Percentiles rank a stretch among this genome's conserved stretches.
These are phyloP conservation scores for Amanita subjunquillea DNA, from an alignment of 768 basidiomycete genomes.

Conservation along the genomic window DNA sequence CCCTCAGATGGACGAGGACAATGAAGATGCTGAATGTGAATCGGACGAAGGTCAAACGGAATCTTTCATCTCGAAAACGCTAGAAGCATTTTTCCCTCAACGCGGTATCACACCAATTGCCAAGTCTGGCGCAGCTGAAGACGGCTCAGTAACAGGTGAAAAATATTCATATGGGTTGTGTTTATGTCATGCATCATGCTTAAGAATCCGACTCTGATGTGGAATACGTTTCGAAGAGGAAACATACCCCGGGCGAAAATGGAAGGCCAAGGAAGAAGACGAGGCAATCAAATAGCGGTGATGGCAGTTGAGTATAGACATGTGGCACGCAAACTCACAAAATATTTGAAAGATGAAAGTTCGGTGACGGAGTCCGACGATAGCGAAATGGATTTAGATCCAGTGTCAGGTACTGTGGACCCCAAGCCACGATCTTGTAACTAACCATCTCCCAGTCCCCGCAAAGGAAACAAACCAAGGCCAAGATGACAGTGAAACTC, in stretches of 20 bases:
- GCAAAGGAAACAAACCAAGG: neutral
- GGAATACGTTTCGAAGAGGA: conserved; percentile 1
- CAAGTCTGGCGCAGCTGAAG: neutral
- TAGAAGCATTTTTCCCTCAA: conserved; percentile 5
- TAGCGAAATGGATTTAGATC: conserved; percentile 9
- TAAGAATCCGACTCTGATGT: conserved; percentile 2
- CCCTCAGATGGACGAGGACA: conserved; percentile 14
- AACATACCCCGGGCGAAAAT: neutral
- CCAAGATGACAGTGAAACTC: conserved; percentile 7
- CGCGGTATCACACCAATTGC: neutral
- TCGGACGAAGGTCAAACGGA: neutral
- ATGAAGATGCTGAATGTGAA: conserved; percentile 14
- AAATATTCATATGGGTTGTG: neutral
- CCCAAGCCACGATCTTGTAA: neutral
- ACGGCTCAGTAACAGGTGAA: conserved; percentile 3
- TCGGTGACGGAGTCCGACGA: conserved; percentile 39
- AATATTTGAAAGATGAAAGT: conserved; percentile 7
- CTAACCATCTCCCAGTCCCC: neutral
- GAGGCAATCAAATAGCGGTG: neutral
- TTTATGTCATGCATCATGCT: neutral
- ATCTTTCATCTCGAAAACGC: conserved; percentile 14
- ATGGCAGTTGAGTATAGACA: neutral
- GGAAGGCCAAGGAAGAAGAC: conserved; percentile 6
- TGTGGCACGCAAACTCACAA: conserved; percentile 4
- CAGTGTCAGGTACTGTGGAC: neutral